phyloP scores from a whole-genome alignment of 805 yeast species.

The Starmera dryadoides region DNA sequence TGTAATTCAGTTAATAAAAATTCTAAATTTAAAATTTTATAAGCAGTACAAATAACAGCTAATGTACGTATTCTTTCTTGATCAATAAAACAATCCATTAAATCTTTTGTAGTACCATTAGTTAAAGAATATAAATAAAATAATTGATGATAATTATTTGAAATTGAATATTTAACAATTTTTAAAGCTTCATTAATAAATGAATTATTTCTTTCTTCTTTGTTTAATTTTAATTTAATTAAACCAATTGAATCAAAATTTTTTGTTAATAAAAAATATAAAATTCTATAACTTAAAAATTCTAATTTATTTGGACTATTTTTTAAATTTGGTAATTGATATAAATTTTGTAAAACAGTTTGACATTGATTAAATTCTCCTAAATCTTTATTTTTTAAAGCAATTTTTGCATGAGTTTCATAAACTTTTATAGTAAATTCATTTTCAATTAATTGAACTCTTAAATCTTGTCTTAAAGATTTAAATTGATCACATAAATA shows the following conservation, averaged over 20 bases:
- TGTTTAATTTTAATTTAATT: slow-evolving; percentile 36
- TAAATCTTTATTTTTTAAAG: slow-evolving; percentile 73
- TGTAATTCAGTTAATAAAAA: slow-evolving; percentile 31
- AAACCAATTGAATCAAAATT: slow-evolving; percentile 33
- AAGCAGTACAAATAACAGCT: slow-evolving; percentile 47
- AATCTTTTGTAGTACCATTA: slow-evolving; percentile 33
- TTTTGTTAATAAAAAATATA: slow-evolving; percentile 69
- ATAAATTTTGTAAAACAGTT: slow-evolving; percentile 64
- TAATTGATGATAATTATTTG: slow-evolving; percentile 46
- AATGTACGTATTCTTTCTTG: slow-evolving; percentile 55
- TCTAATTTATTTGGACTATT: slow-evolving; percentile 41
- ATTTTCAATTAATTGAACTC: slow-evolving; percentile 81
- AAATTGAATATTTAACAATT: slow-evolving; percentile 23
- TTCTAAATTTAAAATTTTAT: slow-evolving; percentile 36
- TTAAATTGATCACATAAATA: slow-evolving; percentile 87
- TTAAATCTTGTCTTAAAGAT: slow-evolving; percentile 86
- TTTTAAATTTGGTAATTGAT: slow-evolving; percentile 32
- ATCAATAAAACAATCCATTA: slow-evolving; percentile 46
- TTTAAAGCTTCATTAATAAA: slow-evolving; percentile 19
- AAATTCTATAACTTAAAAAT: slow-evolving; percentile 62
- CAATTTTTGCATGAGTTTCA: slow-evolving; percentile 82
- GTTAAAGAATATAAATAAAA: slow-evolving; percentile 36
- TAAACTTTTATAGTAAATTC: slow-evolving; percentile 74
- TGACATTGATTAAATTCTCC: slow-evolving; percentile 97
- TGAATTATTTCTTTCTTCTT: slow-evolving; percentile 14